phyloP scores from a whole-genome alignment of 805 yeast species.

The Zygotorulaspora danielsina region DNA sequence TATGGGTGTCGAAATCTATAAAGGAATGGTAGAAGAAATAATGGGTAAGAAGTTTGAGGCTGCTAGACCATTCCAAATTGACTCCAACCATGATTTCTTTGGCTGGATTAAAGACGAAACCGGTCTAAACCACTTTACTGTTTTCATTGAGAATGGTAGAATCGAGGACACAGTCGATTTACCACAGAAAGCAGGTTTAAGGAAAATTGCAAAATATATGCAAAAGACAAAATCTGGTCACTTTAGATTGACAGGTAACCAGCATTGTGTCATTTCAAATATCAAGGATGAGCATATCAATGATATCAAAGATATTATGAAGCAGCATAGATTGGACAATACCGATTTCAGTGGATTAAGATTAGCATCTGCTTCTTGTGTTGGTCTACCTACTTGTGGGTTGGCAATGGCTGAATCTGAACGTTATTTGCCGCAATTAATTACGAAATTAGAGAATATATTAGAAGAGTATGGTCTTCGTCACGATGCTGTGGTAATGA shows the following conservation, averaged over 20 bases:
- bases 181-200: slow-evolving; percentile 85
- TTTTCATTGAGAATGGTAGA: slow-evolving; percentile 94
- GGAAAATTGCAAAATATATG: slow-evolving; percentile 69
- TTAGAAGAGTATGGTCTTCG: slow-evolving; percentile 89
- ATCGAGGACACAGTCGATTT: slow-evolving; percentile 87
- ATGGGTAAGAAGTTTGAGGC: slow-evolving; percentile 73
- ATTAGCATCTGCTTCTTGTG: slow-evolving; percentile 92
- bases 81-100: slow-evolving; percentile 82
- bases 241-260: slow-evolving; percentile 94
- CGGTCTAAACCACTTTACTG: slow-evolving; percentile 84
- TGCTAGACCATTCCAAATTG: slow-evolving; percentile 69
- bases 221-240: slow-evolving; percentile 62
- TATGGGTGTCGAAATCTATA: slow-evolving; percentile 82
- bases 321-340: slow-evolving; percentile 77
- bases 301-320: slow-evolving; percentile 57
- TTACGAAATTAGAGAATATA: slow-evolving; percentile 76
- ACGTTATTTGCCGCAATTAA: slow-evolving; percentile 75
- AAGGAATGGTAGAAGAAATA: slow-evolving; percentile 72
- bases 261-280: slow-evolving; percentile 76
- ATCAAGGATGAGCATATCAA: slow-evolving; percentile 65
- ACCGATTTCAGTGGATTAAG: slow-evolving; percentile 78
- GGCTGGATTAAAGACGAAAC: slow-evolving; percentile 90
- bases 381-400: slow-evolving; percentile 98
- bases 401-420: slow-evolving; percentile 98
- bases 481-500: slow-evolving; percentile 90